Base-by-base conservation (phyloP, 805 yeast genomes). In the Pichia insulana region DNA sequence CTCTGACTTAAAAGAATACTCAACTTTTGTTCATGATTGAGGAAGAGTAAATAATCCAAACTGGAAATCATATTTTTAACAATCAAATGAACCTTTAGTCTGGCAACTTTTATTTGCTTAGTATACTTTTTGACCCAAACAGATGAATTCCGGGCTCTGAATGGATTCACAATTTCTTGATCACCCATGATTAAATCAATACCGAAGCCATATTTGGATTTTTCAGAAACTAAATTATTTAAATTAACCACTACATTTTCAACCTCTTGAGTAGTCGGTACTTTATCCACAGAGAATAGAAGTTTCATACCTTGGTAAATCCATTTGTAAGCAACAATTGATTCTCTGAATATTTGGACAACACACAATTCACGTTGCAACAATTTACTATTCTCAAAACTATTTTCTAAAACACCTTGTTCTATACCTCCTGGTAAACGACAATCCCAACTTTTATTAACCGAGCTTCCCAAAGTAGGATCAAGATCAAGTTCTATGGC, bases 41-140 rank as follows among this genome's bases (percentile, higher is more conserved):
- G 43, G 36, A 64, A 59, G 36, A 64, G 47, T 26, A 75, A 67
- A 51, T 76, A 76, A 49, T 74, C 75, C 47, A 75, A 54, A 6
- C 73, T 55, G 47, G 73, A 76, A 16, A 72, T 57, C 53, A 75
- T 54, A 63, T 74, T 70, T 48, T 76, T 68, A 26, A 73, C 57
- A 20, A 61, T 48, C 33, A 64, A 46, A 43, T 56, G 59, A 36
- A 62, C 43, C 40, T 63, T 58, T 38, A 63, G 52, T 44, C 56
- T 57, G 50, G 52, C 54, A 35, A 63, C 52, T 34, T 57, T 55
- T 18, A 54, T 53, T 32, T 48, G 46, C 17, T 49, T 49, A 13
- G 58, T 59, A 41, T 43, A 51, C 20, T 45, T 43, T 17, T 49
- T 47, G 10, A 50, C 36, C 42, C 49, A 43, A 25, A 49, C 50